These are phyloP conservation scores for Beverwykella pulmonaria DNA, from an alignment of 495 filamentous ascomycete genomes.

Conservation along the genomic window DNA sequence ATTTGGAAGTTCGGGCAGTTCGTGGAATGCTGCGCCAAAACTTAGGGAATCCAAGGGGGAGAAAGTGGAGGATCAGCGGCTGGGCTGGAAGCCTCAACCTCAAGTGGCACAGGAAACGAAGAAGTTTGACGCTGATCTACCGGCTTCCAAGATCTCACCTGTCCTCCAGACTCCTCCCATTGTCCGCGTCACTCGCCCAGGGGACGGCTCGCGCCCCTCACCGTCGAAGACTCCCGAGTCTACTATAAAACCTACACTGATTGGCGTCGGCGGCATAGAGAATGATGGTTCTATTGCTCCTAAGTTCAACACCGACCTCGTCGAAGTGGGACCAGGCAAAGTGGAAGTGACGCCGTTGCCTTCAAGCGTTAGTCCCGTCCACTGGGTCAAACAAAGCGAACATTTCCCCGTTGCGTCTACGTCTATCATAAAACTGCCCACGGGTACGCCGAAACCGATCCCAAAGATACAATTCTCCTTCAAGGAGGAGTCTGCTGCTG, in stretches of 20 bases:
- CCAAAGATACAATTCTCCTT: slow-evolving; percentile 77
- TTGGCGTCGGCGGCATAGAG: background rate
- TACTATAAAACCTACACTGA: slow-evolving; percentile 12
- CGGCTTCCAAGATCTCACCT: slow-evolving; percentile 12
- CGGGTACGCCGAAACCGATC: slow-evolving; percentile 66
- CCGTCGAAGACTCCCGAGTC: slow-evolving; percentile 4
- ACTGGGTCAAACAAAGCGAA: slow-evolving; percentile 73
- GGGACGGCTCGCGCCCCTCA: slow-evolving; percentile 6
- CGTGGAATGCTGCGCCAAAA: slow-evolving; percentile 22
- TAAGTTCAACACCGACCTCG: background rate
- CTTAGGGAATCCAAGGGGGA: slow-evolving; percentile 41
- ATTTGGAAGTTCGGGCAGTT: slow-evolving; percentile 47
- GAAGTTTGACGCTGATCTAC: slow-evolving; percentile 24
- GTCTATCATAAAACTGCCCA: slow-evolving; percentile 59
- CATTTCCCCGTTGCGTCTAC: slow-evolving; percentile 71
- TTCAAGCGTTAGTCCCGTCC: slow-evolving; percentile 47
- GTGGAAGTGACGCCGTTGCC: slow-evolving; percentile 48
- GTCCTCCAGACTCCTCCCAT: slow-evolving; percentile 21
- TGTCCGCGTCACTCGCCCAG: slow-evolving; percentile 19
- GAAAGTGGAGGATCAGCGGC: slow-evolving; percentile 44
- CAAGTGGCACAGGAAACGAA: slow-evolving; percentile 34
- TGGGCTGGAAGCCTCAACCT: slow-evolving; percentile 20
- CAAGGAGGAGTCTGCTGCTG: slow-evolving; percentile 58
- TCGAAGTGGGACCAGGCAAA: slow-evolving; percentile 51
- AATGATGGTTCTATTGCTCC: background rate